Evolutionary conservation across 495 filamentous ascomycete genomes (phyloP), one percentile per base, ranked within the genome.

Genomic region (Bacidia gigantensis): DNA sequence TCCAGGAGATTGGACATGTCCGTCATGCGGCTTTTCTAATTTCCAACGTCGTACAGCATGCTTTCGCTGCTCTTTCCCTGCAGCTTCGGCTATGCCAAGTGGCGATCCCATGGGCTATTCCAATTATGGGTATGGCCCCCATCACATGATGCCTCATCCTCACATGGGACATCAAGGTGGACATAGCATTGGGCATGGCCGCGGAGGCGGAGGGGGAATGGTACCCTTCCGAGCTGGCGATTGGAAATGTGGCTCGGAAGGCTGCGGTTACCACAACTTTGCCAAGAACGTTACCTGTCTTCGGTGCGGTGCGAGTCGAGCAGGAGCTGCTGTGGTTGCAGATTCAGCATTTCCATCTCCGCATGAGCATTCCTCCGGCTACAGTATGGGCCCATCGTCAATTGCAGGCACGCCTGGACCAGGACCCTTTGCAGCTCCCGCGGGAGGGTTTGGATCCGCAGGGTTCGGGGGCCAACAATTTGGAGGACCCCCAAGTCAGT

Each of bases 191-290:
- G 78, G 80, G 46, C 85, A 89, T 65, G 71, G 72, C 32, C 72
- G 76, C 43, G 84, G 79, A 49, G 84, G 84, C 49, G 81, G 83
- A 49, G 82, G 84, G 51, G 89, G 90, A 47, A 84, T 90, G 52
- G 90, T 97, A 51, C 92, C 92, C 20, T 98, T 97, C 81, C 83
- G 92, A 56, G 92, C 92, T 41, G 92, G 92, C 58, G 92, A 98
- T 65, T 98, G 92, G 92, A 96, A 95, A 64, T 98, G 92, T 65
- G 92, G 92, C 43, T 89, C 88, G 35, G 90, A 96, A 62, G 88
- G 88, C n/a, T 98, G 92, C 65, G 87, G 86, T 26, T 98, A 98
- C 61, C 92, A 98, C 69, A 98, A 98, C 67, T 98, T 98, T 62
- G 92, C 92, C 42, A 98, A 98, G 77, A 98, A 98, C 63, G 90